These are phyloP conservation scores for Samsoniella hepiali DNA, from an alignment of 2,329 filamentous ascomycete genomes.

Conservation along the genomic window DNA sequence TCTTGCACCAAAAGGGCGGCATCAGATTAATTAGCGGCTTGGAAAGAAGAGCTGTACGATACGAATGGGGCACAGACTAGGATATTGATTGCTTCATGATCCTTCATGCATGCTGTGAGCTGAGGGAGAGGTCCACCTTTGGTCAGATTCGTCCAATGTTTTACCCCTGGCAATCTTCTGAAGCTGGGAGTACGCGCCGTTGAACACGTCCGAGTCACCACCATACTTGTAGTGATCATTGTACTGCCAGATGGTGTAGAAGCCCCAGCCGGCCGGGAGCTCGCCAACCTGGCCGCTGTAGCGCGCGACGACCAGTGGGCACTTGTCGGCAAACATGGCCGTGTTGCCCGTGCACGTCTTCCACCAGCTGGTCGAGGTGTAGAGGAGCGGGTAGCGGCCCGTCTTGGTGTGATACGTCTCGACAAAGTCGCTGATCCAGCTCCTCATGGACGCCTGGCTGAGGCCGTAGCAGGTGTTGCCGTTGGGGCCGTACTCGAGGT, in stretches of 20 bases:
- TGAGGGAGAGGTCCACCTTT: too few species aligned
- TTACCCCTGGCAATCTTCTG: not conserved
- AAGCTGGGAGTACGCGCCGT: slow-evolving; percentile 34
- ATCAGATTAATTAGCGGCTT: not conserved
- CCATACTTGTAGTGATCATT: slow-evolving; percentile 45
- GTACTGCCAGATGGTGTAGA: slow-evolving; percentile 56
- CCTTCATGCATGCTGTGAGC: too few species aligned
- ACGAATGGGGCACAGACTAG: not conserved
- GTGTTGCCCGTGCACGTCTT: slow-evolving; percentile 47
- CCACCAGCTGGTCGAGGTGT: slow-evolving; percentile 53
- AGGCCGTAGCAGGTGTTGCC: slow-evolving; percentile 44
- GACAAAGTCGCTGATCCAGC: slow-evolving; percentile 51
- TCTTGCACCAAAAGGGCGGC: not conserved
- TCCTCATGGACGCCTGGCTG: slow-evolving; percentile 41
- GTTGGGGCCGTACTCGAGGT: slow-evolving; percentile 44
- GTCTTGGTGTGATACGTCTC: slow-evolving; percentile 45
- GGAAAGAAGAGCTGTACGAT: not conserved
- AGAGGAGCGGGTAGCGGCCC: slow-evolving; percentile 49
- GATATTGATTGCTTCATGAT: too few species aligned
- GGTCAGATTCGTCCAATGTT: not conserved
- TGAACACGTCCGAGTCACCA: slow-evolving; percentile 53
- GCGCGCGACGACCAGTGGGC: slow-evolving; percentile 45
- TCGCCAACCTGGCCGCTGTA: slow-evolving; percentile 40
- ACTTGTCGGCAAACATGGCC: slow-evolving; percentile 42
- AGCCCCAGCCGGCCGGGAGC: slow-evolving; percentile 48